Evolutionary conservation across 1,284 basidiomycete genomes (phyloP), one percentile per base, ranked within the genome.

Genomic region (Xerocomus minutiporus): DNA sequence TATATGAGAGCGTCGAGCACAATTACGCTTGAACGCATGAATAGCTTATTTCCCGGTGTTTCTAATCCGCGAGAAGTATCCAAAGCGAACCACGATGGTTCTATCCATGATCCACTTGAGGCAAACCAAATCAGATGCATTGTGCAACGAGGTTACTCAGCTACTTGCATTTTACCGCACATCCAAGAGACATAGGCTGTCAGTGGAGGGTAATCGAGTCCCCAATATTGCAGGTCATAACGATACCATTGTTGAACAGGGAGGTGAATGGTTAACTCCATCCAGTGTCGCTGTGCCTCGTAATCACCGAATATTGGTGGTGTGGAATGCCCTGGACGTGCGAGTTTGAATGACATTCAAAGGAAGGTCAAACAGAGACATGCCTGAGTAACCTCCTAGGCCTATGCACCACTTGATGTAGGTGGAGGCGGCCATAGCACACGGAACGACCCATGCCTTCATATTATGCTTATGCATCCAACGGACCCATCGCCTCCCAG

Each of bases 261-360:
- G 4, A 93, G 73, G 63, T 93, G 86, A 31, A 82, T 71, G 1
- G 91, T 92, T 41, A 96, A 69, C 61, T 95, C 91, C 83, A 95
- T 91, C 93, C 93, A 96, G 70, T 96, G 93, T 48, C 93, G 77
- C 64, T 96, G 93, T 0, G 93, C 93, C 69, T 97, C 93, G 61
- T 92, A 93, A 70, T 97, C 93, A 15, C 93, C 93, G 57, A 81
- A 89, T 82, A 94, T 84, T 0, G 93, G 93, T 0, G 91, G 85
- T 3, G 79, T 81, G 15, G 68, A 75, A 54, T 81, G 70, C 6
- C 93, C 91, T 91, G 59, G 31, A 31, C 5, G 3, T 25, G 38
- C 36, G 39, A 51, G 40, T 50, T 53, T 8, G 15, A 46, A 49
- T 29, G 43, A 39, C 31, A 28, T 29, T 54, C 44, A 48, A 25